Conservation (phyloP, 805 yeast genomes). For the Priceomyces haplophilus region DNA sequence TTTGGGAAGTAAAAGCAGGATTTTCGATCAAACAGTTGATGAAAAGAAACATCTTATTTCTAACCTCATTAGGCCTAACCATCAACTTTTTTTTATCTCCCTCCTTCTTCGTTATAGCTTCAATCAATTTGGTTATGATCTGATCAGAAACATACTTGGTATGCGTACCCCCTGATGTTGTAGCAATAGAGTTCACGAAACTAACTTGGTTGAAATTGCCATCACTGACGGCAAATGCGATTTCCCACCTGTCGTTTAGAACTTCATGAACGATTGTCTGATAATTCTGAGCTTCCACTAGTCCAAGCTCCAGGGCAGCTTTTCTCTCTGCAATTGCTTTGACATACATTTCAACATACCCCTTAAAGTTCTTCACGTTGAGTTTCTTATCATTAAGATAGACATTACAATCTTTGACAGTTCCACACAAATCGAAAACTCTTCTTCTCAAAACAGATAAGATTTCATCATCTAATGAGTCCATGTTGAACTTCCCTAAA, state of each 20-base stretch:
- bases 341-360: constrained; percentile 85
- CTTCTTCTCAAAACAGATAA: constrained; percentile 85
- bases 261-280: constrained; percentile 70
- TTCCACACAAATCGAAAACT: constrained; percentile 93
- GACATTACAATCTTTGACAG: constrained; percentile 79
- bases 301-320: constrained; percentile 33
- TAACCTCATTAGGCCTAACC: constrained; percentile 84
- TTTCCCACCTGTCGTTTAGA: constrained; percentile 88
- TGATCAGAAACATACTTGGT: constrained; percentile 84
- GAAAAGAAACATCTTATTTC: constrained; percentile 85
- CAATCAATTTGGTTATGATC: constrained; percentile 72
- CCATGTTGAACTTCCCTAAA: constrained; percentile 79
- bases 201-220: constrained; percentile 90
- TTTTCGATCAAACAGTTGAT: constrained; percentile 91
- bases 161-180: constrained; percentile 96
- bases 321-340: constrained; percentile 62
- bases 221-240: constrained; percentile 92
- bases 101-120: constrained; percentile 59
- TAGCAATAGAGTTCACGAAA: constrained; percentile 95
- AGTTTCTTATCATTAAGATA: constrained; percentile 71
- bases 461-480: constrained; percentile 74
- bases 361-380: constrained; percentile 72
- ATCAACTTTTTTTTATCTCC: constrained; percentile 62
- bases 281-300: constrained; percentile 33
- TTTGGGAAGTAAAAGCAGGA: constrained; percentile 96